Conservation (phyloP, 1,139 yeast genomes). For the Debaryomyces fabryi region DNA sequence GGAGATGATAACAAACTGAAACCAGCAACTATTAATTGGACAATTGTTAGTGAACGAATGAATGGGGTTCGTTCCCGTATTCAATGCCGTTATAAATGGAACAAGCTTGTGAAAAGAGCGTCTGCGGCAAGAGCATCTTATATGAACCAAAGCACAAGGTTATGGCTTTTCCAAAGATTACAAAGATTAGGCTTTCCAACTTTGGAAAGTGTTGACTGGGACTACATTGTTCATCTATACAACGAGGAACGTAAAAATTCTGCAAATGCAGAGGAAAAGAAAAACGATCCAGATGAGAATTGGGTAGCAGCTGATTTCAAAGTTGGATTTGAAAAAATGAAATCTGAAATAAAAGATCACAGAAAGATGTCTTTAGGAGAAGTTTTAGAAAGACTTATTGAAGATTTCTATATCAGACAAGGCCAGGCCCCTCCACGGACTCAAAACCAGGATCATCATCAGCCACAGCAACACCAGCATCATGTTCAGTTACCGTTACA, state of each 20-base stretch:
- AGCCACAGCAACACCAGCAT: slow-evolving; percentile 6
- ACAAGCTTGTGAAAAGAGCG: slow-evolving; percentile 68
- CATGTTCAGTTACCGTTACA: slow-evolving; percentile 6
- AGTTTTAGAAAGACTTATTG: slow-evolving; percentile 26
- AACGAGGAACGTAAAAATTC: slow-evolving; percentile 11
- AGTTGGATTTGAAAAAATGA: slow-evolving; percentile 39
- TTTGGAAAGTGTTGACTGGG: slow-evolving; percentile 65
- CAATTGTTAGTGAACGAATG: slow-evolving; percentile 85
- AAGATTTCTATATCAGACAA: slow-evolving; percentile 19
- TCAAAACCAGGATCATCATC: slow-evolving; percentile 8
- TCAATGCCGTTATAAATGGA: slow-evolving; percentile 95
- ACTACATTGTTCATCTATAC: slow-evolving; percentile 14
- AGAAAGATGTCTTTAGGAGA: slow-evolving; percentile 27
- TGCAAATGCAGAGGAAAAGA: slow-evolving; percentile 7
- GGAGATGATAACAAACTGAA: slow-evolving; percentile 22
- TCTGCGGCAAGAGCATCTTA: slow-evolving; percentile 51
- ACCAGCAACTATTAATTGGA: slow-evolving; percentile 71
- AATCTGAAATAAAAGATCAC: slow-evolving; percentile 32
- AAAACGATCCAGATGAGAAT: slow-evolving; percentile 11
- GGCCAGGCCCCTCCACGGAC: slow-evolving; percentile 9
- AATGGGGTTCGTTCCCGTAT: slow-evolving; percentile 86
- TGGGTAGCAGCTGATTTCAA: slow-evolving; percentile 41
- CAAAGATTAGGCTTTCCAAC: slow-evolving; percentile 50
- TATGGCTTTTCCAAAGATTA: slow-evolving; percentile 59
- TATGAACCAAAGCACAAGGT: slow-evolving; percentile 53